Conservation (phyloP, 192 early-diverging fungal genomes). For the Rhizophagus sp. region DNA sequence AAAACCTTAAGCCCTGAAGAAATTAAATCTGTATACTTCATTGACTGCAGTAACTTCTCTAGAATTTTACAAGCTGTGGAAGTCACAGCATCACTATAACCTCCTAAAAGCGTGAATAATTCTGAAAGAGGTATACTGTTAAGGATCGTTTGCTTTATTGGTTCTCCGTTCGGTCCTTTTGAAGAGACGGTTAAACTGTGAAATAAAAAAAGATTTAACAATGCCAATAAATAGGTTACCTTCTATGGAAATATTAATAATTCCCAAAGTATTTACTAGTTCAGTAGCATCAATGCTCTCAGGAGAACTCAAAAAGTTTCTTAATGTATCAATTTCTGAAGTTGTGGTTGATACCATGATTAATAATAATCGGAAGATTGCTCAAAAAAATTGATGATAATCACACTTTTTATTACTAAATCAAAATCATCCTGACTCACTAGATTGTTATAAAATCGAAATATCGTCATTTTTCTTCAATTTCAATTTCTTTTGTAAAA, state of each 20-base stretch:
- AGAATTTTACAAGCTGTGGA: conserved; percentile 34
- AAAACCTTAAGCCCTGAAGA: conserved; percentile 32
- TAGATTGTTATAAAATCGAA: too few relatives aligned
- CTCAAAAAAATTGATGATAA: too few relatives aligned
- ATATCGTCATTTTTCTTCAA: too few relatives aligned
- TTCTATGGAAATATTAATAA: conserved; percentile 7
- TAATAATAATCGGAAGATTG: too few relatives aligned
- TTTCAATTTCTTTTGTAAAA: too few relatives aligned
- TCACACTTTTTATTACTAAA: too few relatives aligned
- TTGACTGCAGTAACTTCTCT: conserved; percentile 33
- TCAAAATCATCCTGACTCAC: too few relatives aligned
- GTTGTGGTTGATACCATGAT: neutral
- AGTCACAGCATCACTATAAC: conserved; percentile 23
- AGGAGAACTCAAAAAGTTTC: neutral
- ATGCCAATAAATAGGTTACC: neutral
- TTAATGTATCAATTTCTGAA: conserved; percentile 9
- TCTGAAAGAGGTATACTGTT: conserved; percentile 28
- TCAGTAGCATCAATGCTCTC: neutral
- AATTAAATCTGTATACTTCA: conserved; percentile 26
- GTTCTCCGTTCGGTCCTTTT: neutral
- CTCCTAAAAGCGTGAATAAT: conserved; percentile 25
- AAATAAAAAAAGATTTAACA: neutral
- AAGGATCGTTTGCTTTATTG: neutral
- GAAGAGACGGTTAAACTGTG: neutral
- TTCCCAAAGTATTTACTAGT: conserved; percentile 5